phyloP scores from a whole-genome alignment of 371 early-diverging fungal species.

The Coemansia sp. region DNA sequence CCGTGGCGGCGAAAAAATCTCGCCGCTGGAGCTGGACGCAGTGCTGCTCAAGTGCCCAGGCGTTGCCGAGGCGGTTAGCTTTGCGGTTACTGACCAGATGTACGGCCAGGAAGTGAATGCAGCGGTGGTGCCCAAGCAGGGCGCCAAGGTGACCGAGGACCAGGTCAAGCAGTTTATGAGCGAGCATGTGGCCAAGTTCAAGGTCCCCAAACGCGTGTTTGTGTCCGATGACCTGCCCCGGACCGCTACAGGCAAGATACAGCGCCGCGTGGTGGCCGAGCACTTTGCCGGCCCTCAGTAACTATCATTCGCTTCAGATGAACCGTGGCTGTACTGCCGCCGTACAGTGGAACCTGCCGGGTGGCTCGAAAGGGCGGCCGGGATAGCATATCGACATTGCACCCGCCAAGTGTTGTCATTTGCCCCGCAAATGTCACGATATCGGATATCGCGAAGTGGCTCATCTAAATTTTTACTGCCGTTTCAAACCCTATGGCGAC shows the following conservation, averaged over 20 bases:
- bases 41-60: constrained; percentile 67
- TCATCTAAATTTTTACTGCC: no score
- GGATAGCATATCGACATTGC: no score
- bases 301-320: no score
- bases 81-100: constrained; percentile 71
- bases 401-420: no score
- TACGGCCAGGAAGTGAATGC: constrained; percentile 84
- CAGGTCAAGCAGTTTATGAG: constrained; percentile 56
- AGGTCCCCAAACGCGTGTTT: constrained; percentile 74
- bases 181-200: constrained; percentile 70
- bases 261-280: no score
- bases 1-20: constrained; percentile 81
- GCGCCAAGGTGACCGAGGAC: constrained; percentile 51
- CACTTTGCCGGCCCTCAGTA: no score
- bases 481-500: no score
- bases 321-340: no score
- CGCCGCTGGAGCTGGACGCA: constrained; percentile 80
- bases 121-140: constrained; percentile 62
- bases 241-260: constrained; percentile 67
- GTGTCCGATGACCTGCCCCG: constrained; percentile 70
- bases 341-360: no score
- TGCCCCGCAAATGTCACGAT: no score
- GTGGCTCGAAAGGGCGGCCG: no score
- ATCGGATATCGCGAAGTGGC: no score
- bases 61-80: constrained; percentile 77